phyloP scores from a whole-genome alignment of 176 grass and related monocot genomes.

The Puccinellia tenuiflora region DNA sequence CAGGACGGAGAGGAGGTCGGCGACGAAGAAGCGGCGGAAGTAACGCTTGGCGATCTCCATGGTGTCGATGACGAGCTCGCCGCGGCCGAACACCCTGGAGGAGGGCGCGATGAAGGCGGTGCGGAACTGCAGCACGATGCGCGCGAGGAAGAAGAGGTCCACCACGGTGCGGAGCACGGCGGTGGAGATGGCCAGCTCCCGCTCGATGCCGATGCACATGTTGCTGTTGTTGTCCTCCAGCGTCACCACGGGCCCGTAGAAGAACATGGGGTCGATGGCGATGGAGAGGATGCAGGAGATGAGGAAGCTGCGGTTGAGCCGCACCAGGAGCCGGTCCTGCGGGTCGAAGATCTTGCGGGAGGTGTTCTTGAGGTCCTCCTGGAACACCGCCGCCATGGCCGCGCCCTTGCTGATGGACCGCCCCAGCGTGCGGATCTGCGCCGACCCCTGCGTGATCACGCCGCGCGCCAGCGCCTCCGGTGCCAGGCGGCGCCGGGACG shows the following conservation, averaged over 20 bases:
- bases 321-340: conserved; percentile 60
- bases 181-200: conserved; percentile 30
- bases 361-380: conserved; percentile 76
- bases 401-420: conserved; percentile 69
- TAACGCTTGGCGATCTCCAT: conserved; percentile 69
- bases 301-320: conserved; percentile 63
- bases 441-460: conserved; percentile 51
- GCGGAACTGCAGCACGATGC: conserved; percentile 88
- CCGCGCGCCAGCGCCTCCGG: conserved; percentile 40
- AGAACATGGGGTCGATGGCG: conserved; percentile 85
- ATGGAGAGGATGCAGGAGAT: conserved; percentile 71
- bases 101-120: conserved; percentile 87
- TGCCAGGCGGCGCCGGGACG: conserved; percentile 35
- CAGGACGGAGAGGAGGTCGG: conserved; percentile 66
- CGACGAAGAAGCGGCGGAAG: conserved; percentile 61
- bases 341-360: conserved; percentile 79
- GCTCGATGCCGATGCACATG: conserved; percentile 67
- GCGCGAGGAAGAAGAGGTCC: conserved; percentile 68
- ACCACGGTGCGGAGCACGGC: conserved; percentile 54
- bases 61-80: conserved; percentile 87
- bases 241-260: conserved; percentile 49
- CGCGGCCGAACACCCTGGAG: conserved; percentile 82
- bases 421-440: conserved; percentile 65
- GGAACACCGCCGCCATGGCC: conserved; percentile 72
- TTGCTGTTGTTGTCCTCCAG: conserved; percentile 10